These are phyloP conservation scores for Penicillium lagena DNA, from an alignment of 495 filamentous ascomycete species.

Conservation along the genomic window DNA sequence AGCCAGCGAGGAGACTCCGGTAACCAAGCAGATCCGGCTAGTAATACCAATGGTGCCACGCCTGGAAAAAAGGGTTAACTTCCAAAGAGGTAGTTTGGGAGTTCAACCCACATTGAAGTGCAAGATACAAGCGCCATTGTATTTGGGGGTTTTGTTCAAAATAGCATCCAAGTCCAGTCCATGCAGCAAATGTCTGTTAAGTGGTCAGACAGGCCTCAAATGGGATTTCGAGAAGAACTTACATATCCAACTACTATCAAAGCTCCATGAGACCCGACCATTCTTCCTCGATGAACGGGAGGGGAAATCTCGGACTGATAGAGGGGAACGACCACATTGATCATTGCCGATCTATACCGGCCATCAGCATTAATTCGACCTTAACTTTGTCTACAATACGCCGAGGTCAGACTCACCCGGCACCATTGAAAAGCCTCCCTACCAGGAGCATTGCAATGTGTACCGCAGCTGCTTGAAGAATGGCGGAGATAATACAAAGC, in stretches of 20 bases:
- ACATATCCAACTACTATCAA: not conserved
- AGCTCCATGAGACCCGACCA: not conserved
- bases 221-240: not conserved
- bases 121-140: not conserved
- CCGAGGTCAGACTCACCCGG: not conserved
- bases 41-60: not conserved
- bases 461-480: not conserved
- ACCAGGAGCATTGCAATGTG: slow-evolving; percentile 1
- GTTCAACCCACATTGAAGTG: not conserved
- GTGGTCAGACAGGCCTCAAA: too few species aligned
- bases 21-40: not conserved
- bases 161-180: not conserved
- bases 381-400: not conserved
- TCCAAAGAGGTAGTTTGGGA: too few species aligned
- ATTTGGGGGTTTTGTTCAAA: not conserved
- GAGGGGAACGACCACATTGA: not conserved
- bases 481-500: not conserved
- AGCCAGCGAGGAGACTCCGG: not conserved
- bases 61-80: too few species aligned
- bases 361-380: not conserved
- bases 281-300: not conserved
- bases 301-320: slow-evolving; percentile 2
- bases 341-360: not conserved
- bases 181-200: not conserved
- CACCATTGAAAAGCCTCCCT: not conserved